phyloP scores from a whole-genome alignment of 2,329 filamentous ascomycete species.

The Alternaria hordeiaustralica region DNA sequence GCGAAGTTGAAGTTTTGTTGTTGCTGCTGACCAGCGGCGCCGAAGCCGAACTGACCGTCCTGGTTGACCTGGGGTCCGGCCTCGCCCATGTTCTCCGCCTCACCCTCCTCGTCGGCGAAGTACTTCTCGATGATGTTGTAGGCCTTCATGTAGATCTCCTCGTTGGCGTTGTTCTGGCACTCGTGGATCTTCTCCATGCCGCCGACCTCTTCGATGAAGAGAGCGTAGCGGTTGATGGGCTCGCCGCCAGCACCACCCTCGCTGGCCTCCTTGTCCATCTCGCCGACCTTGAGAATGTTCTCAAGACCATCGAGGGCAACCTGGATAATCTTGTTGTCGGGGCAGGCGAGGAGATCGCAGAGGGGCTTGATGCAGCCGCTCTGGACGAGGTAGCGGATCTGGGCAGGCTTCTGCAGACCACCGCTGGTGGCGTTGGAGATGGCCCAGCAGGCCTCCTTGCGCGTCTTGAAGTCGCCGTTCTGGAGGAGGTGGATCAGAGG shows the following conservation, averaged over 20 bases:
- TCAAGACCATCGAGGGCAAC: constrained; percentile 96
- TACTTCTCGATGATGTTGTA: constrained; percentile 99
- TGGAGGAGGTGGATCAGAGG: constrained; percentile 94
- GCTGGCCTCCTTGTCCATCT: constrained; percentile 94
- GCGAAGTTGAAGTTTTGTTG: constrained; percentile 94
- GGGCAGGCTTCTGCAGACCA: constrained; percentile 96
- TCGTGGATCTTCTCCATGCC: constrained; percentile 99
- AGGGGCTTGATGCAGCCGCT: constrained; percentile 97
- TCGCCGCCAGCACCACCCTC: constrained; percentile 65
- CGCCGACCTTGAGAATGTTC: constrained; percentile 99
- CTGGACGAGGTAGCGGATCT: constrained; percentile 92
- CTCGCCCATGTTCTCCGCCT: constrained; percentile 76
- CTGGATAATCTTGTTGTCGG: constrained; percentile 99
- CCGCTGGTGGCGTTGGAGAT: constrained; percentile 98
- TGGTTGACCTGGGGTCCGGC: constrained; percentile 74
- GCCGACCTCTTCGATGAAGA: constrained; percentile 98
- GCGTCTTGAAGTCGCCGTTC: constrained; percentile 97
- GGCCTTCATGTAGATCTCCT: constrained; percentile 99
- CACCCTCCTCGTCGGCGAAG: constrained; percentile 97
- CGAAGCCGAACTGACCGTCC: constrained; percentile 80
- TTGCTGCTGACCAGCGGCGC: constrained; percentile 64
- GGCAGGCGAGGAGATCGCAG: constrained; percentile 92
- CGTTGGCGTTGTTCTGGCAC: constrained; percentile 99
- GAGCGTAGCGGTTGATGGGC: constrained; percentile 89
- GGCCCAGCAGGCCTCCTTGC: constrained; percentile 99